Evolutionary conservation across 441 rosid species (phyloP), one percentile per base, ranked within the genome.

Genomic region (Melastoma candidum): DNA sequence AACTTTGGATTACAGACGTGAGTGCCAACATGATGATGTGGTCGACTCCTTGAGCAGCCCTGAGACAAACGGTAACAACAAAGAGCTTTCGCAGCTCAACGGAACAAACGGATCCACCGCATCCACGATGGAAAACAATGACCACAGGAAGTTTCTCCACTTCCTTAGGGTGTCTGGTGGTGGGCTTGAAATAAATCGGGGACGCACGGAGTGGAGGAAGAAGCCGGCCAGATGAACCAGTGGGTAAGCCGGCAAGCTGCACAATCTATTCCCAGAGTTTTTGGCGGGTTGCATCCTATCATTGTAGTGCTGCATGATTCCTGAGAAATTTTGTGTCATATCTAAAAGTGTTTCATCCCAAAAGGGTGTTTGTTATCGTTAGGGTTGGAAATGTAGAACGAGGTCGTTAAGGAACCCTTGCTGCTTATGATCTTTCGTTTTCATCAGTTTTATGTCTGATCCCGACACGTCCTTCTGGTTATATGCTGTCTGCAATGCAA

Each of bases 201-300:
- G 95, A n/a, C 79, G 83, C 43, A 82, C 97, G 2, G 77, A 78
- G 56, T 88, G 97, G 98, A 84, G 79, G 71, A 85, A 77, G 81
- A 92, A 84, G 56, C 68, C 79, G 1, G 14, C 69, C 0, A 74
- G 81, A 63, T 79, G 69, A 74, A 41, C 22, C 22, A 17, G 26
- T 44, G 41, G 53, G 6, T 32, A 32, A 32, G 6, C 41, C 3
- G 41, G 41, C 41, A 1, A 32, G 41, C 6, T 32, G 41, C 41
- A 32, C 41, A 32, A 32, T 32, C 5, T 32, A 32, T 32, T 32
- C 1, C 41, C 41, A 32, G 41, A 6, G 41, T 32, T 32, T 17
- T 32, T 32, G 41, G 41, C 41, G 7, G 41, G 41, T 4, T 4
- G 41, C 41, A 32, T 32, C 41, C 41, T 32, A 32, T 32, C 41